Evolutionary conservation across 805 yeast genomes (phyloP).

Genomic region (Wickerhamiella slavikovae): DNA sequence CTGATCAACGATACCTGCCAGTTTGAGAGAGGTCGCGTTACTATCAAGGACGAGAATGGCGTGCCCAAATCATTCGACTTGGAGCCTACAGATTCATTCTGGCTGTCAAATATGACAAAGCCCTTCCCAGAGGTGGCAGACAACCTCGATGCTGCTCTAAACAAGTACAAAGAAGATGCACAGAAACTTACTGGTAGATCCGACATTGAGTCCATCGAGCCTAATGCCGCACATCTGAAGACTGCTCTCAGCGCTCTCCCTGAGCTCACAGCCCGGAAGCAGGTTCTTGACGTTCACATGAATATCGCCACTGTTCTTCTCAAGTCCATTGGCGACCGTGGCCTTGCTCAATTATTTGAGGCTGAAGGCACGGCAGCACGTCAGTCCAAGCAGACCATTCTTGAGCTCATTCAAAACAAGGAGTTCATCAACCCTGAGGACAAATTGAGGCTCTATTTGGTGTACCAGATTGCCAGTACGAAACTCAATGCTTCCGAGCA

Average conservation of each 20-base stretch:
- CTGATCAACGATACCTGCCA: constrained; percentile 84
- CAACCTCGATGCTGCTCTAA: constrained; percentile 69
- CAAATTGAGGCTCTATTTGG: constrained; percentile 74
- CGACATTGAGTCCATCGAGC: constrained; percentile 41
- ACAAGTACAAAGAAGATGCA: constrained; percentile 69
- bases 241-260: constrained; percentile 81
- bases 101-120: constrained; percentile 62
- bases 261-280: constrained; percentile 71
- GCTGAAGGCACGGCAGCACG: constrained; percentile 59
- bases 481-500: constrained; percentile 29
- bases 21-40: constrained; percentile 63
- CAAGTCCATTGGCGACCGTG: constrained; percentile 66
- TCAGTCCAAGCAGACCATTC: constrained; percentile 32
- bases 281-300: constrained; percentile 90
- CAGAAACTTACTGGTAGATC: constrained; percentile 64
- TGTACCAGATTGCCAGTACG: constrained; percentile 30
- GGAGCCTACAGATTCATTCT: constrained; percentile 85
- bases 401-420: constrained; percentile 28
- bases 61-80: constrained; percentile 48
- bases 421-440: constrained; percentile 42
- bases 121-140: constrained; percentile 99
- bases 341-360: constrained; percentile 79
- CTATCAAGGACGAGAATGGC: constrained; percentile 23
- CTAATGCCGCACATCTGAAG: constrained; percentile 26
- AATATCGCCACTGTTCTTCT: constrained; percentile 72